Conservation (phyloP, 257 asterid genomes). For the Mitragyna speciosa region DNA sequence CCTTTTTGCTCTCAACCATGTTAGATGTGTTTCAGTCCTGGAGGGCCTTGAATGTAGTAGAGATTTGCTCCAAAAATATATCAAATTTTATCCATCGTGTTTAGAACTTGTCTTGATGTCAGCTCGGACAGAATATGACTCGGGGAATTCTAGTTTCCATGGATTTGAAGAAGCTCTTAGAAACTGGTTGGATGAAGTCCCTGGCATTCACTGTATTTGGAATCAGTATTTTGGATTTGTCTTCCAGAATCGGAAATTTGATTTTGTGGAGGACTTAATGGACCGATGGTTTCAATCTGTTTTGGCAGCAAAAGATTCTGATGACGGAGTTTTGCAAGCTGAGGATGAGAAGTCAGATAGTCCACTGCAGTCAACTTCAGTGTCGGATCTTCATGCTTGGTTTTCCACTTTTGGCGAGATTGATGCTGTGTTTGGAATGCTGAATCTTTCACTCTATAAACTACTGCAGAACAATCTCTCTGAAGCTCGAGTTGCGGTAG, state of each 20-base stretch:
- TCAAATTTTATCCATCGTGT: conserved; percentile 44
- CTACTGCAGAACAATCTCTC: conserved; percentile 31
- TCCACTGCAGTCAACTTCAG: conserved; percentile 21
- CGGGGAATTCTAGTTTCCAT: conserved; percentile 26
- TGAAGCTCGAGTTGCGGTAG: conserved; percentile 36
- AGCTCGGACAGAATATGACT: conserved; percentile 36
- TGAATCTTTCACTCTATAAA: conserved; percentile 42
- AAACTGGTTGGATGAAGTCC: conserved; percentile 41
- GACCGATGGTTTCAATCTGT: conserved; percentile 37
- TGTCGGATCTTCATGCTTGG: conserved; percentile 27
- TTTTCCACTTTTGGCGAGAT: conserved; percentile 24
- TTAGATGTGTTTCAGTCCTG: conserved; percentile 40
- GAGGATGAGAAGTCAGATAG: conserved; percentile 12
- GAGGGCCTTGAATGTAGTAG: conserved; percentile 43
- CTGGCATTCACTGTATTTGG: conserved; percentile 52
- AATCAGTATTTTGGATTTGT: conserved; percentile 44
- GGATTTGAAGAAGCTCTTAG: conserved; percentile 46
- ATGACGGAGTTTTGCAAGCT: conserved; percentile 6
- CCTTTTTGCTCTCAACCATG: conserved; percentile 47
- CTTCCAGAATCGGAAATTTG: conserved; percentile 28
- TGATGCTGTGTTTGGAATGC: conserved; percentile 41
- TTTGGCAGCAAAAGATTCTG: conserved; percentile 17
- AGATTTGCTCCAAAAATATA: conserved; percentile 37
- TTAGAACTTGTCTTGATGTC: conserved; percentile 47
- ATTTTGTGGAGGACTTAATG: conserved; percentile 39